phyloP scores from a whole-genome alignment of 306 rosid species.

The Herpetospermum pedunculosum region DNA sequence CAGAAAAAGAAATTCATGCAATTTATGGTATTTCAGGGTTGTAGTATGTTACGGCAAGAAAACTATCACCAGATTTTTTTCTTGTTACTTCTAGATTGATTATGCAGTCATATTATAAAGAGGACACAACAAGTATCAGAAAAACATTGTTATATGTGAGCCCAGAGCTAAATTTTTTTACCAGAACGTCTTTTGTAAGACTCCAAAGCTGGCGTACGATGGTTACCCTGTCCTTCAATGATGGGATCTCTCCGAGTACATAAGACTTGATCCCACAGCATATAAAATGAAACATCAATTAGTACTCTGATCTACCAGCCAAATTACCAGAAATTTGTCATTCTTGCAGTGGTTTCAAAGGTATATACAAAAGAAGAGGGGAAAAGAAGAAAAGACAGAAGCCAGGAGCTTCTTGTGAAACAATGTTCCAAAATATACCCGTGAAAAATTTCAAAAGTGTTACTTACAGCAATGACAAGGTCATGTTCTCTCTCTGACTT shows the following conservation, averaged over 20 bases:
- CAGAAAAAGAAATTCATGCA: background rate
- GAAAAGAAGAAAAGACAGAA: background rate
- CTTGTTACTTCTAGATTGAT: background rate
- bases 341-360: background rate
- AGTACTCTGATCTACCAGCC: conserved; percentile 14
- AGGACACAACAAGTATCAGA: background rate
- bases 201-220: conserved; percentile 89
- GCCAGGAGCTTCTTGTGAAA: background rate
- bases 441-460: conserved; percentile 5
- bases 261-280: conserved; percentile 58
- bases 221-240: conserved; percentile 74
- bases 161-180: conserved; percentile 21
- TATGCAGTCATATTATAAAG: background rate
- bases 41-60: background rate
- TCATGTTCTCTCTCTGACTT: conserved; percentile 82
- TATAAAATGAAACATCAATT: conserved; percentile 14
- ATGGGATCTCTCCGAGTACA: conserved; percentile 93
- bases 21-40: background rate
- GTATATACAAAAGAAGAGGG: background rate
- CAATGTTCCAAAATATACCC: background rate
- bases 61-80: background rate
- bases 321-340: background rate
- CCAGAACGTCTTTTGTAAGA: conserved; percentile 80
- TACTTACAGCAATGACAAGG: conserved; percentile 92
- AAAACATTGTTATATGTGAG: background rate